These are phyloP conservation scores for Corymbia maculata DNA, from an alignment of 345 rosid genomes.

Conservation along the genomic window DNA sequence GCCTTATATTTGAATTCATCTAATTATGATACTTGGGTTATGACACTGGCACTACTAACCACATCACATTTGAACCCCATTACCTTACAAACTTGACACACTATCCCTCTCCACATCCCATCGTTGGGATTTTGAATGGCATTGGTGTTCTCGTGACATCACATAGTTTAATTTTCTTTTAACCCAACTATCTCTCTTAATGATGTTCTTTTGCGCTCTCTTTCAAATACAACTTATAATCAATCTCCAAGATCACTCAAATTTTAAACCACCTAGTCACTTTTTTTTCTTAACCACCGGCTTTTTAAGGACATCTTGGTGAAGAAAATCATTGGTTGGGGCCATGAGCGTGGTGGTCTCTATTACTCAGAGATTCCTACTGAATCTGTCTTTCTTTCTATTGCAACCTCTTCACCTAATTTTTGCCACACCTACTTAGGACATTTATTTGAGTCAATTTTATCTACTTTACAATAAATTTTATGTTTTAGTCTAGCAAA, in stretches of 20 bases:
- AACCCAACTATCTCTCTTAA: neutral
- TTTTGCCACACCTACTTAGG: neutral
- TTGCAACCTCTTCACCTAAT: neutral
- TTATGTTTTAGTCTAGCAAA: neutral
- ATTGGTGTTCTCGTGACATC: neutral
- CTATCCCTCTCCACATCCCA: neutral
- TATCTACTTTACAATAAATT: neutral
- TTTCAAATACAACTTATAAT: neutral
- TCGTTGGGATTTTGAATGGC: neutral
- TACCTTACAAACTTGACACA: neutral
- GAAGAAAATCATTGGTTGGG: neutral
- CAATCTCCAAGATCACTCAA: neutral
- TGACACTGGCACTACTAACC: neutral
- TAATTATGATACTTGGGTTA: neutral
- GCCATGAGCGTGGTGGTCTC: neutral
- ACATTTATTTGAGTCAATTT: neutral
- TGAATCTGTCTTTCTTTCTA: rapidly evolving
- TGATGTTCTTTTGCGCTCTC: neutral
- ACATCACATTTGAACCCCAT: neutral
- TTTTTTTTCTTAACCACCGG: neutral
- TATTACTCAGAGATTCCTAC: neutral
- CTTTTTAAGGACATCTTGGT: neutral
- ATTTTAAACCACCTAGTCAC: neutral
- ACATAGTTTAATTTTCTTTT: rapidly evolving
- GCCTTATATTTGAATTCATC: neutral